Conservation (phyloP, 768 basidiomycete genomes). For the Collybia sordida region DNA sequence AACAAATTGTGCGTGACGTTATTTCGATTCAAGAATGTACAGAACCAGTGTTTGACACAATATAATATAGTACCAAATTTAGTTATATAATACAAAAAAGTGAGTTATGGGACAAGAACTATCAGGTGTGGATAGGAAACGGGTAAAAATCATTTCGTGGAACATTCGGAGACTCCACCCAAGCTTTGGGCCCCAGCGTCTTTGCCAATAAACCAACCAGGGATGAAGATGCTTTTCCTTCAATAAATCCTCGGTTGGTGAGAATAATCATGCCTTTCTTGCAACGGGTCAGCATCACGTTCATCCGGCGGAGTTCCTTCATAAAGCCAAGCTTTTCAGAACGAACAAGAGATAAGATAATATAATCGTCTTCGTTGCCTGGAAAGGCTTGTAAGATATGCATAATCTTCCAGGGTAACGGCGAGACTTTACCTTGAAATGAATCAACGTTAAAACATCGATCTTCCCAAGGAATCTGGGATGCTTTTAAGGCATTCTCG, state of each 20-base stretch:
- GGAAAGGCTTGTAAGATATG: not conserved
- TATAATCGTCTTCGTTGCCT: slow-evolving; percentile 77
- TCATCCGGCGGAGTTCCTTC: slow-evolving; percentile 53
- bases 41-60: too few relatives aligned
- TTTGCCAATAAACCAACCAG: slow-evolving; percentile 32
- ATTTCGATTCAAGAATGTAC: too few relatives aligned
- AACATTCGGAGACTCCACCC: slow-evolving; percentile 13
- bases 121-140: too few relatives aligned
- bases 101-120: too few relatives aligned
- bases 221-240: slow-evolving; percentile 27
- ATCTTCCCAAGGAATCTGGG: slow-evolving; percentile 51
- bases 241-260: slow-evolving; percentile 53
- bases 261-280: slow-evolving; percentile 68
- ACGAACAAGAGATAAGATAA: slow-evolving; percentile 72
- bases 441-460: slow-evolving; percentile 77
- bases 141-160: slow-evolving; percentile 9
- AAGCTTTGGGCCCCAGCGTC: slow-evolving; percentile 15
- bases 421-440: slow-evolving; percentile 58
- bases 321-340: slow-evolving; percentile 65
- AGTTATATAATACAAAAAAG: too few relatives aligned
- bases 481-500: slow-evolving; percentile 46
- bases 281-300: slow-evolving; percentile 77
- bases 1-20: too few relatives aligned
- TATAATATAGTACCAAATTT: too few relatives aligned
- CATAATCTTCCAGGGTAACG: not conserved